Evolutionary conservation across 108 stramenopile genomes (phyloP).

Genomic region (Cyclostephanos invisitatus): DNA sequence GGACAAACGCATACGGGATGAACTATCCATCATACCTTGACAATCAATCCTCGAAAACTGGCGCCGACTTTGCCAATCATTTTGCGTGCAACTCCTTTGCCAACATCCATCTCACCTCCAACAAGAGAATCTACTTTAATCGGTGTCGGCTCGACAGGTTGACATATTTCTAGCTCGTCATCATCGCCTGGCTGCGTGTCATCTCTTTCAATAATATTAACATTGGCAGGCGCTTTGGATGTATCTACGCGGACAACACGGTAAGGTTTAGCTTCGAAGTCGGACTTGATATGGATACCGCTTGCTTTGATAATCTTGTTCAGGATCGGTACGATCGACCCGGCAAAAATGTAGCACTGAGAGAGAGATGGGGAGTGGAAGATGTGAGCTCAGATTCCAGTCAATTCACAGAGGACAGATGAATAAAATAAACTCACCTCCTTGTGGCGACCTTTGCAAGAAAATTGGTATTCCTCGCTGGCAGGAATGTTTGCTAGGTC

Average conservation of each 20-base stretch:
- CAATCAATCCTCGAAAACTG: slow-evolving; percentile 17
- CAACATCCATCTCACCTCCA: slow-evolving; percentile 27
- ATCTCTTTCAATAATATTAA: background rate
- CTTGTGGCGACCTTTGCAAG: slow-evolving; percentile 13
- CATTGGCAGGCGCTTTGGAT: slow-evolving; percentile 2
- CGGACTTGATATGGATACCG: background rate
- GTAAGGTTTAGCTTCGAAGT: background rate
- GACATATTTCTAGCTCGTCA: background rate
- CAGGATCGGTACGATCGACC: slow-evolving; percentile 40
- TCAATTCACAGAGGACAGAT: background rate
- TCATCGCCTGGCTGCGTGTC: background rate
- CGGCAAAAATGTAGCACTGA: slow-evolving; percentile 15
- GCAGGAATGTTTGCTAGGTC: slow-evolving; percentile 12
- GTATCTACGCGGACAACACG: slow-evolving; percentile 10
- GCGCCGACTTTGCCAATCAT: slow-evolving; percentile 7
- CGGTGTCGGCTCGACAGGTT: background rate
- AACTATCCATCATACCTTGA: background rate
- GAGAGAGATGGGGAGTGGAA: background rate
- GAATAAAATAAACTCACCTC: background rate
- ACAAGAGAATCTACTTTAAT: slow-evolving; percentile 10
- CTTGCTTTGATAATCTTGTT: slow-evolving; percentile 30
- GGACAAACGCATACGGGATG: background rate
- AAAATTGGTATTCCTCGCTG: slow-evolving; percentile 9
- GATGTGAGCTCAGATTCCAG: background rate
- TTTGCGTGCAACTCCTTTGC: slow-evolving; percentile 21